phyloP scores from a whole-genome alignment of 305 asterid genomes.

The Fraxinus platypoda region DNA sequence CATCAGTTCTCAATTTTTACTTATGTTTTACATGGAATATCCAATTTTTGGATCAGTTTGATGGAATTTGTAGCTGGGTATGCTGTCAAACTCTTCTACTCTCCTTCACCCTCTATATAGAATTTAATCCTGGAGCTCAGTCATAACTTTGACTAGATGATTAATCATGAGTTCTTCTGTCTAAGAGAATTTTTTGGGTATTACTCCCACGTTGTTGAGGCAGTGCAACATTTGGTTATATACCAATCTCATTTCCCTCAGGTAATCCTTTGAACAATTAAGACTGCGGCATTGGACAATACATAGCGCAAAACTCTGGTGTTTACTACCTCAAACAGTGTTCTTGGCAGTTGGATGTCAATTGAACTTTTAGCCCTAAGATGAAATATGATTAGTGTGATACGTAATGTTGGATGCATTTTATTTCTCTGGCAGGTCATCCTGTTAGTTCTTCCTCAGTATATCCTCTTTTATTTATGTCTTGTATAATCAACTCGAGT shows the following conservation, averaged over 20 bases:
- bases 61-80: background rate
- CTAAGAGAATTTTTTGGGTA: background rate
- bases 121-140: background rate
- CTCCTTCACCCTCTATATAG: background rate
- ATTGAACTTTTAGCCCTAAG: background rate
- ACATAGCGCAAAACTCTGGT: background rate
- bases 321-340: background rate
- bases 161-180: background rate
- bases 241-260: background rate
- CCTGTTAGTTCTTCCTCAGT: constrained; percentile 16
- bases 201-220: background rate
- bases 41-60: background rate
- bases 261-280: background rate
- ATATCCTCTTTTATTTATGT: constrained; percentile 8
- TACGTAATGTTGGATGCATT: background rate
- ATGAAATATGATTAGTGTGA: background rate
- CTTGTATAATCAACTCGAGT: constrained; percentile 16
- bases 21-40: background rate
- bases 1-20: background rate
- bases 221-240: background rate
- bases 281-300: background rate
- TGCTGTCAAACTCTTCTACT: background rate
- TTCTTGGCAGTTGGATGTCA: background rate
- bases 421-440: background rate
- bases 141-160: background rate